A percentile compares a stretch with the other conserved stretches of the same genome.
Conservation (phyloP, 768 basidiomycete genomes). For the Pisolithus microcarpus region DNA sequence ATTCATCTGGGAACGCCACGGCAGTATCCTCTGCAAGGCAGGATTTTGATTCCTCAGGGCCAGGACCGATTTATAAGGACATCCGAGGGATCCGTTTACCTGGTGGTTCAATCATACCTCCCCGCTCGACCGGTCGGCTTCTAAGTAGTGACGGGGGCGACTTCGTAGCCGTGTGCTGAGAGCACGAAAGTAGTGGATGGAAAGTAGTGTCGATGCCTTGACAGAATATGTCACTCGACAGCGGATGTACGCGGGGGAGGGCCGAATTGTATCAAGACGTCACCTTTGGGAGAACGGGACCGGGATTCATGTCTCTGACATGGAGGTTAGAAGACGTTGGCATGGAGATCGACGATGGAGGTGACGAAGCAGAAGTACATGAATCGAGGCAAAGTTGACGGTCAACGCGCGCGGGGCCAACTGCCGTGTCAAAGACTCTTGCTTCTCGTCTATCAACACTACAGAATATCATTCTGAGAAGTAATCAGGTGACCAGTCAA, state of each 20-base stretch:
- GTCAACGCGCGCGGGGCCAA: too few relatives aligned
- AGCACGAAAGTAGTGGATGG: constrained; percentile 82
- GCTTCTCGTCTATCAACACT: too few relatives aligned
- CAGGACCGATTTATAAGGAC: constrained; percentile 58
- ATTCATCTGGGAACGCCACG: too few relatives aligned
- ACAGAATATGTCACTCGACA: constrained; percentile 64
- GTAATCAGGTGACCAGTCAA: too few relatives aligned
- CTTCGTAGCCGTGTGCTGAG: constrained; percentile 64
- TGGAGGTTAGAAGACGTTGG: constrained; percentile 63
- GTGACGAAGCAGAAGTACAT: constrained; percentile 60
- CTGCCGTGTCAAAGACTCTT: too few relatives aligned
- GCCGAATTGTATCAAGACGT: constrained; percentile 39
- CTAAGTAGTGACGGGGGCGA: constrained; percentile 69
- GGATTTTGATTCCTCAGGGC: constrained; percentile 22
- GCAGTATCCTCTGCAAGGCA: too few relatives aligned
- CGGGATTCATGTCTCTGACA: constrained; percentile 31
- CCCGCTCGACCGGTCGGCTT: constrained; percentile 59
- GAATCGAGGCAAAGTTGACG: too few relatives aligned
- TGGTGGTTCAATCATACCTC: constrained; percentile 62
- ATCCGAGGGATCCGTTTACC: constrained; percentile 62
- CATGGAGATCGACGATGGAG: constrained; percentile 55
- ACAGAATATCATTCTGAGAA: too few relatives aligned
- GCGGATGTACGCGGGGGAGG: constrained; percentile 35
- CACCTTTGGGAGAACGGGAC: constrained; percentile 44
- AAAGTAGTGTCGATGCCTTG: constrained; percentile 72